Base-by-base conservation (phyloP, 2,329 filamentous ascomycete species). In the Monosporascus sp. region DNA sequence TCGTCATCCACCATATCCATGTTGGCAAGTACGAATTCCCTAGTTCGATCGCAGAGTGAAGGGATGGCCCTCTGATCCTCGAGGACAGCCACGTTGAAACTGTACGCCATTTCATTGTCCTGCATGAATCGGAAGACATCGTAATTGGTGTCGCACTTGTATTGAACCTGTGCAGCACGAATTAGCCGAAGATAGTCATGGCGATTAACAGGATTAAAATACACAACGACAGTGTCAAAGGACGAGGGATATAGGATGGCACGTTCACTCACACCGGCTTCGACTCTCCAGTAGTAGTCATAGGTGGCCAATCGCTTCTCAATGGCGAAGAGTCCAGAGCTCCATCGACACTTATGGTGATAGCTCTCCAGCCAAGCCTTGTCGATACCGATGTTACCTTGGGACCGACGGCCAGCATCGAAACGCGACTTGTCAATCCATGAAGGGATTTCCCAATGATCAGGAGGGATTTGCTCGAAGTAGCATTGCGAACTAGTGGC, bases 111-210 rank as follows among this genome's bases (percentile, higher is more conserved):
- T 66, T 91, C 86, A 68, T 90, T 84, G 64, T 95, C 90, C 58
- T 84, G 79, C 89, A 95, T 93, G 75, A 86, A 92, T 47, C 85
- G 83, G 74, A 95, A 95, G 31, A 94, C 83, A 65, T 95, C 91
- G 66, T 95, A 94, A 66, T 91, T 84, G 57, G 95, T 82, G 56
- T 81, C 70, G 56, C 80, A 81, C 53, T 74, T 76, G 59, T 82
- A 81, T 45, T 79, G 73, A 6, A 80, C 74, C 79, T 82, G 53
- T 27, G n/a, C 37, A 24, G 7, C 46, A 17, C 50, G 63, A 44
- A 59, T 63, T 41, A 65, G 56, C 45, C 40, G 3, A 9, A 31
- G 31, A 24, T 20, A 31, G 20, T 5, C 5, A 3, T 19, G 14
- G 16, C 22, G 45, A 45, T 7, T 16, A 17, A 49, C 31, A 5